Evolutionary conservation across 2,329 filamentous ascomycete species (phyloP), one percentile per base, ranked within the genome.

Genomic region (Botrytis byssoidea): DNA sequence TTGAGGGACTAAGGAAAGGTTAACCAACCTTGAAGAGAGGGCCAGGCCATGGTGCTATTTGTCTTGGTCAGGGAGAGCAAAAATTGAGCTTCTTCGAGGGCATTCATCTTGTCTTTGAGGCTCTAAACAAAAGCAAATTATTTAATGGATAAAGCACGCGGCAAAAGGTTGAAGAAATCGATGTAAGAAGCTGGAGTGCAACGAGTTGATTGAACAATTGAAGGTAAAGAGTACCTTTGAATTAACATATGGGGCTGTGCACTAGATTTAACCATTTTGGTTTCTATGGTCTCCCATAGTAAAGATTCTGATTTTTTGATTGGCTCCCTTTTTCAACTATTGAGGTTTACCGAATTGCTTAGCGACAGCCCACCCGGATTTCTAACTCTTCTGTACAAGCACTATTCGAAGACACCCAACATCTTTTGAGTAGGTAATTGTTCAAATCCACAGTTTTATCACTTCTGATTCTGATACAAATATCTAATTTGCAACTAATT

Each of bases 41-140:
- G 5, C 48, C 48, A 55, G 25, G 10, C 4, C 25, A n/a, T 55
- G 25, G 10, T n/a, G 7, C 2, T 51, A 12, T 14, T 14, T 5
- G 6, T 10, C 3, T 51, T 4, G 0, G 2, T 16, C 6, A 51
- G 0, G 10, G 2, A 7, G 25, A 25, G 48, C 1, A n/a, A 0
- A 0, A 55, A 29, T 3, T 29, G 12, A 2, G 12, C 25, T 12
- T 16, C 48, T 2, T 29, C 48, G 0, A 16, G 0, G 5, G 29
- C 12, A 16, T 55, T 55, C 25, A 55, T 55, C 12, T 14, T 55
- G 1, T 3, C 6, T 44, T 44, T 44, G 42, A 44, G 5, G 42
- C 1, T 44, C 2, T 1, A 5, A 18, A 44, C 20, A 18, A 55
- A 55, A 55, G 48, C 5, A 55, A 55, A 25, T 16, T 0, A 3